A percentile compares a stretch with the other conserved stretches of the same genome.
These are phyloP conservation scores for Citrus mangshanensis DNA, from an alignment of 345 rosid genomes.

Conservation along the genomic window DNA sequence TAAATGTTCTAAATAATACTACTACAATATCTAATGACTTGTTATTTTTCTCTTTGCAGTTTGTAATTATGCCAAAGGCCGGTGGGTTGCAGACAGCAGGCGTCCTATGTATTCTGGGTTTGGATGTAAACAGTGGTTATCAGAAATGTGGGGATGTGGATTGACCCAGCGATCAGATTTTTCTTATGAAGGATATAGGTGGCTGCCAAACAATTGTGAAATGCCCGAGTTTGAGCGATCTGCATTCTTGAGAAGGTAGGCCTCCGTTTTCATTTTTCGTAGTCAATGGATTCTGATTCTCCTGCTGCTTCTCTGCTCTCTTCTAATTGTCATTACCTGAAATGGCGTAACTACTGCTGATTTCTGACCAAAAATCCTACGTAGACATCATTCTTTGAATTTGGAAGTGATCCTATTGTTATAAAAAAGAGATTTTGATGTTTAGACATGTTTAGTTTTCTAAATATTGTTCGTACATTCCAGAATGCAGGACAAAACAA, in stretches of 20 bases:
- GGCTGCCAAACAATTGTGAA: slow-evolving; percentile 77
- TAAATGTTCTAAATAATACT: neutral
- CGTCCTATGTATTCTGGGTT: slow-evolving; percentile 63
- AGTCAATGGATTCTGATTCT: neutral
- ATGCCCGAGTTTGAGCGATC: slow-evolving; percentile 59
- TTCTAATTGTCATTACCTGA: neutral
- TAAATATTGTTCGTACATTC: slow-evolving; percentile 9
- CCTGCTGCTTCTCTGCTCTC: neutral
- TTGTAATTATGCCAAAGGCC: slow-evolving; percentile 70
- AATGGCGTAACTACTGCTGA: neutral
- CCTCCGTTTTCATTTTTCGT: neutral
- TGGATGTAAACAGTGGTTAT: slow-evolving; percentile 66
- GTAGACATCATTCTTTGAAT: neutral
- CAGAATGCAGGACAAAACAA: slow-evolving; percentile 73
- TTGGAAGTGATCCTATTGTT: neutral
- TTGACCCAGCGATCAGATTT: slow-evolving; percentile 59
- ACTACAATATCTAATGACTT: slow-evolving; percentile 1
- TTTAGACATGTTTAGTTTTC: neutral
- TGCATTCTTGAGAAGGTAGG: slow-evolving; percentile 61
- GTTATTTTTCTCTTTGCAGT: slow-evolving; percentile 31
- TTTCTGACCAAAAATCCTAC: neutral
- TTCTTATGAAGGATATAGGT: slow-evolving; percentile 66
- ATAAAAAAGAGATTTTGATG: neutral
- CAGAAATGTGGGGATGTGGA: slow-evolving; percentile 75
- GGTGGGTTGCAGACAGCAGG: slow-evolving; percentile 51